These are phyloP conservation scores for Meyerozyma elateridarum DNA, from an alignment of 1,139 yeast species.

Conservation along the genomic window DNA sequence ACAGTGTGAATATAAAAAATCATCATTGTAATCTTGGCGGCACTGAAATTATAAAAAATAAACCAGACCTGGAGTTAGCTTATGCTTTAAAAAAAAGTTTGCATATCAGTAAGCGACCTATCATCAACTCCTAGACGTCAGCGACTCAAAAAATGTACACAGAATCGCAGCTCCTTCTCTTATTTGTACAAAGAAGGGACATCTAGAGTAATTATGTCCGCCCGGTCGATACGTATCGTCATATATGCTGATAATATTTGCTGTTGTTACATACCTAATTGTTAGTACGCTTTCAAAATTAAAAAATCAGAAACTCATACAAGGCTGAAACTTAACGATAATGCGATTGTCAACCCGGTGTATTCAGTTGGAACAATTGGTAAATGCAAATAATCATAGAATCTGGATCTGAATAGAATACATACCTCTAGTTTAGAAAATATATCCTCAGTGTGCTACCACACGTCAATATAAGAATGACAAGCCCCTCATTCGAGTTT, in stretches of 20 bases:
- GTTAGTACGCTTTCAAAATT: constrained; percentile 17
- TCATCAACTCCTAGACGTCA: constrained; percentile 60
- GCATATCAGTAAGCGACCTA: constrained; percentile 47
- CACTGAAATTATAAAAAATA: constrained; percentile 14
- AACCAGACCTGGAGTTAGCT: too few species aligned
- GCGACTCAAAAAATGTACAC: constrained; percentile 64
- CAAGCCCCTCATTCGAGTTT: too few species aligned
- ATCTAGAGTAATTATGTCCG: constrained; percentile 60
- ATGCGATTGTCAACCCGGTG: constrained; percentile 68
- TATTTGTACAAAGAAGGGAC: constrained; percentile 47
- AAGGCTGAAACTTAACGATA: constrained; percentile 84
- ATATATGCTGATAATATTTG: constrained; percentile 20
- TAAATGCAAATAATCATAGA: constrained; percentile 61
- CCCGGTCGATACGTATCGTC: constrained; percentile 74
- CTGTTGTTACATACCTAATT: constrained; percentile 10
- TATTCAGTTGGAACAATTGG: constrained; percentile 85
- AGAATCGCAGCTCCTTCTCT: constrained; percentile 56
- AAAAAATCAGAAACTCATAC: constrained; percentile 51
- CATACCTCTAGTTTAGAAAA: constrained; percentile 4
- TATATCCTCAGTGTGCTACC: constrained; percentile 1
- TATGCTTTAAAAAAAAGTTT: constrained; percentile 4
- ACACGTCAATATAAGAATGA: too few species aligned
- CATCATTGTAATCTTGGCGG: constrained; percentile 36
- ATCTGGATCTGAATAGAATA: background rate
- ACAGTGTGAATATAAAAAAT: constrained; percentile 61